Base-by-base conservation (phyloP, 805 yeast genomes). In the Starmera dryadoides region DNA sequence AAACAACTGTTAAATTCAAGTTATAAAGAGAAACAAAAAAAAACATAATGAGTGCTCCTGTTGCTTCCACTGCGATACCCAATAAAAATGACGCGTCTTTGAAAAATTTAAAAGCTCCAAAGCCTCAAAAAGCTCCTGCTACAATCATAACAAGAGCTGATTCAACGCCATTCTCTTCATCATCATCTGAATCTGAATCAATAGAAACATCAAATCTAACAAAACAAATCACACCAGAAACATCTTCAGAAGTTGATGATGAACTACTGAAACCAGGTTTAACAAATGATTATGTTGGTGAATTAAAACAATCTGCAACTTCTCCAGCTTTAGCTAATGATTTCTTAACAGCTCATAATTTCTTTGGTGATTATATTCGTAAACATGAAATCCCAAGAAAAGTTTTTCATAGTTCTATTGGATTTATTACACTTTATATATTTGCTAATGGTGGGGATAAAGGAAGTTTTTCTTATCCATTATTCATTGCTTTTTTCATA, bases 381-480 rank as follows among this genome's bases (percentile, higher is more conserved):
- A 83, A 83, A 53, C 88, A 93, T 55, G 98, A 93, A 61, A 66
- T 93, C 15, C 94, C 95, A 4, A 75, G 98, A 53, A 93, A 93
- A 59, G 63, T 75, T 3, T 77, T 93, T 43, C 98, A 93, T 59
- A 84, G 91, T 8, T 82, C 93, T 2, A 87, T 89, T 36, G 98
- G 97, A 1, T 73, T 88, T 46, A 49, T 89, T 33, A 81, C 97
- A 2, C 60, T 93, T 30, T 81, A 73, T 50, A 63, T 86, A 26
- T 91, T 88, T 58, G 71, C 83, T 0, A 55, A 61, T 32, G 88
- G 89, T 9, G 64, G 71, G 10, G 71, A 74, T 43, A 73, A 73
- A 16, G 55, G 59, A 6, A 71, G 75, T 43, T 73, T 89, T n/a
- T 73, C 81, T 10, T 61, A 70, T 17, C 84, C 83, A 0, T 68